These are phyloP conservation scores for Dissophora ornata DNA, from an alignment of 192 early-diverging fungal species.

Conservation along the genomic window DNA sequence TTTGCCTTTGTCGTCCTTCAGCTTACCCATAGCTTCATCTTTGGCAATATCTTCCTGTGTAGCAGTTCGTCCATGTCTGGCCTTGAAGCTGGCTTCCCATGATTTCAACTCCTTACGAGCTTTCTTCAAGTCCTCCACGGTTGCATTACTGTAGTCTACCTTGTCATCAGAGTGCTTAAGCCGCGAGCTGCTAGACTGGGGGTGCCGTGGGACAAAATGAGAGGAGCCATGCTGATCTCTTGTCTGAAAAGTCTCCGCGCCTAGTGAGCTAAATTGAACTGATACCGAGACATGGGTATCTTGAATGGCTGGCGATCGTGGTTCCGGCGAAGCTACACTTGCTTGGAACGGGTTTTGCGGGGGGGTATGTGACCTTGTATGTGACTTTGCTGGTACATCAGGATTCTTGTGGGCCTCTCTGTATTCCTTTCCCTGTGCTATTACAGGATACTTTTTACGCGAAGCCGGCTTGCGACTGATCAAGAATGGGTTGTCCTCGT, in stretches of 20 bases:
- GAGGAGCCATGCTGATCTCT: no score
- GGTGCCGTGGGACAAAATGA: background rate
- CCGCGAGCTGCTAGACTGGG: background rate
- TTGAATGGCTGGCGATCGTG: no score
- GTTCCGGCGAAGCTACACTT: no score
- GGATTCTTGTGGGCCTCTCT: no score
- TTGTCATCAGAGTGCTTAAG: background rate
- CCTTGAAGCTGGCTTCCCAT: constrained; percentile 39
- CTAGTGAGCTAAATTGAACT: no score
- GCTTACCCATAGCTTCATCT: constrained; percentile 35
- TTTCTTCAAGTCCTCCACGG: constrained; percentile 21
- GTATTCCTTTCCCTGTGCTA: no score
- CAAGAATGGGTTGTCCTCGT: constrained; percentile 9
- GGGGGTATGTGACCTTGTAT: no score
- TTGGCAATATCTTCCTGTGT: constrained; percentile 45
- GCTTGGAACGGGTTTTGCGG: no score
- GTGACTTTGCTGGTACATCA: no score
- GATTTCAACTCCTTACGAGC: constrained; percentile 37
- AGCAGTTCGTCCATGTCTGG: constrained; percentile 21
- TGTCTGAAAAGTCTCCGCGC: no score
- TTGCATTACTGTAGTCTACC: constrained; percentile 4
- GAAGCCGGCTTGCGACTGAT: constrained; percentile 10
- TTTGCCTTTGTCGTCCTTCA: background rate
- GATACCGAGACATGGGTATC: no score
- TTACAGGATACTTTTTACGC: no score